Percentiles rank a stretch among this genome's conserved stretches.
Conservation (phyloP, 2,329 filamentous ascomycete species). For the Hymenoscyphus albidus region DNA sequence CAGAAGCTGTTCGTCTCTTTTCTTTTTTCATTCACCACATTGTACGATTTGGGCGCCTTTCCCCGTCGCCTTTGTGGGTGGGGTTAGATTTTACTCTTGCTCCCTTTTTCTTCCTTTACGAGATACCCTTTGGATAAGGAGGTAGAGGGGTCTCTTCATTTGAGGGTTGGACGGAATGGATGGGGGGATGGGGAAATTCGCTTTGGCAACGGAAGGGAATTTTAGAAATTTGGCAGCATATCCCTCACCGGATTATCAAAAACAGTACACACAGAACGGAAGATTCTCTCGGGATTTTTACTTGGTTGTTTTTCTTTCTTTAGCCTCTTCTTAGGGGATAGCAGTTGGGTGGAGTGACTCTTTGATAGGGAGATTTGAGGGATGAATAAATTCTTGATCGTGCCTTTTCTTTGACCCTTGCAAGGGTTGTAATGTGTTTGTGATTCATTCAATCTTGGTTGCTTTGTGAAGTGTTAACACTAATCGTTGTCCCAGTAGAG, state of each 20-base stretch:
- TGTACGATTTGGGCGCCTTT: not conserved
- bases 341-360: not conserved
- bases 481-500: too few species aligned
- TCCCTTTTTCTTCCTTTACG: not conserved
- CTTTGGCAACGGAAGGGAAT: slow-evolving; percentile 1
- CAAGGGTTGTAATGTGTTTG: not conserved
- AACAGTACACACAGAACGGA: slow-evolving; percentile 6
- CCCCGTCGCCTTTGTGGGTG: not conserved
- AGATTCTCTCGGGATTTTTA: not conserved
- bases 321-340: not conserved
- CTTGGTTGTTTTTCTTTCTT: not conserved
- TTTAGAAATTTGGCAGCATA: slow-evolving; percentile 9
- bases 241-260: slow-evolving; percentile 9
- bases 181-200: slow-evolving; percentile 5
- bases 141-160: not conserved
- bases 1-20: not conserved
- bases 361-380: not conserved
- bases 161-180: not conserved
- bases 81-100: not conserved
- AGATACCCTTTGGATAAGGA: slow-evolving; percentile 4
- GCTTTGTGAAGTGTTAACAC: not conserved
- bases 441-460: not conserved
- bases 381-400: not conserved
- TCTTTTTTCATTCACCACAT: not conserved
- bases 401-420: not conserved